phyloP scores from a whole-genome alignment of 1,284 basidiomycete species.

The Nidula niveotomentosa region DNA sequence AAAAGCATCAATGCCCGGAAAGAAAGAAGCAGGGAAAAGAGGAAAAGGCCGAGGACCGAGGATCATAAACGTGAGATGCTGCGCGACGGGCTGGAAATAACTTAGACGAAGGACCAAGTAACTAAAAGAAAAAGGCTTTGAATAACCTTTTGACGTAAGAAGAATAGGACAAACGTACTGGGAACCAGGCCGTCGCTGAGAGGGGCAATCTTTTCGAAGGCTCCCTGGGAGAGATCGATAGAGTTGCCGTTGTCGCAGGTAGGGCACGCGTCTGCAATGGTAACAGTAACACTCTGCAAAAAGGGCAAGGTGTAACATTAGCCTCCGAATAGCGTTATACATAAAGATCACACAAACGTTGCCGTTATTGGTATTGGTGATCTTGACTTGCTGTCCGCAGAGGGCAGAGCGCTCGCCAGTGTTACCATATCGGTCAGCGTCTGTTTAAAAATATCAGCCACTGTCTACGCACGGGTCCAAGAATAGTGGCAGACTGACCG shows the following conservation, averaged over 20 bases:
- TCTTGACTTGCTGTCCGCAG: slow-evolving; percentile 66
- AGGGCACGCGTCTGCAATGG: slow-evolving; percentile 84
- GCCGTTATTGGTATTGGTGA: slow-evolving; percentile 60
- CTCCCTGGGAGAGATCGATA: slow-evolving; percentile 79
- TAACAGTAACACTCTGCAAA: slow-evolving; percentile 50
- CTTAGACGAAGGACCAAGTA: slow-evolving; percentile 44
- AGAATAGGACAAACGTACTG: slow-evolving; percentile 42
- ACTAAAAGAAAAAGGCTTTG: slow-evolving; percentile 29
- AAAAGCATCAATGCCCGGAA: not conserved
- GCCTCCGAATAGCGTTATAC: slow-evolving; percentile 1
- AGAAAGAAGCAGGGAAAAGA: not conserved
- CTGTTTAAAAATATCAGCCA: slow-evolving; percentile 21
- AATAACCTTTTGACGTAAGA: slow-evolving; percentile 4
- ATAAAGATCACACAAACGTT: slow-evolving; percentile 28
- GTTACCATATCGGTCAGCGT: slow-evolving; percentile 51
- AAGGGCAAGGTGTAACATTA: not conserved
- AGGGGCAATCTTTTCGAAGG: slow-evolving; percentile 66
- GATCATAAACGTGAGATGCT: not conserved
- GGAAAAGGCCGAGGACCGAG: not conserved
- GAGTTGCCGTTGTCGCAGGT: slow-evolving; percentile 66
- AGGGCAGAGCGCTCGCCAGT: slow-evolving; percentile 44
- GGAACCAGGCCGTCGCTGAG: slow-evolving; percentile 56
- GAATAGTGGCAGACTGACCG: slow-evolving; percentile 32
- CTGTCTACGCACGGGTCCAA: not conserved
- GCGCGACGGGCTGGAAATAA: slow-evolving; percentile 3